These are phyloP conservation scores for Colletotrichum sp. DNA, from an alignment of 2,329 filamentous ascomycete genomes.

Conservation along the genomic window DNA sequence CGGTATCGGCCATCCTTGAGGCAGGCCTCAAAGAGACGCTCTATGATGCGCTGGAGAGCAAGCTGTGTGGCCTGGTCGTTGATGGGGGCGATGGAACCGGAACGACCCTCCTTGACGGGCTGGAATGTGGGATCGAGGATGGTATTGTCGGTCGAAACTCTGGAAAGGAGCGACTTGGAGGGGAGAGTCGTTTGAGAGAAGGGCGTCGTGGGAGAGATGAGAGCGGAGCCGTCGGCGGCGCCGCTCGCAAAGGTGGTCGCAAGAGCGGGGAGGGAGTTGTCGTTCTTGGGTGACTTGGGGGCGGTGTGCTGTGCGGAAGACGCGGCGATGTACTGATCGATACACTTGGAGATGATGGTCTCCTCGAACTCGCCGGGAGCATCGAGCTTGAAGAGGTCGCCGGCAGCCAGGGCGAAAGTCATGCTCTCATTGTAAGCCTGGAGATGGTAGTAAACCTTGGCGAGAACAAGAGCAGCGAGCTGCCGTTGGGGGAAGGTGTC, in stretches of 20 bases:
- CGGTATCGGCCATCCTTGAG: constrained; percentile 86
- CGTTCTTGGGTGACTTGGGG: constrained; percentile 45
- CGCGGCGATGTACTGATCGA: constrained; percentile 95
- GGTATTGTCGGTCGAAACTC: constrained; percentile 71
- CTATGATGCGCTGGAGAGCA: constrained; percentile 82
- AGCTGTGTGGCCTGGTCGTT: constrained; percentile 75
- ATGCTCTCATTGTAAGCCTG: constrained; percentile 99
- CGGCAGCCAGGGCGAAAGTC: constrained; percentile 94
- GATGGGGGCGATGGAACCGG: constrained; percentile 68
- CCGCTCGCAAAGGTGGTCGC: constrained; percentile 79
- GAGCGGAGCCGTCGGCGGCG: constrained; percentile 68
- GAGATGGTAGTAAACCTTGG: constrained; percentile 98
- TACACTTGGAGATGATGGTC: constrained; percentile 97
- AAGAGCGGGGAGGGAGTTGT: constrained; percentile 67
- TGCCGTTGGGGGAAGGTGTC: constrained; percentile 92
- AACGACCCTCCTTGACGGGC: constrained; percentile 58
- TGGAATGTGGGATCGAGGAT: constrained; percentile 65
- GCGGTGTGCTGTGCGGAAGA: constrained; percentile 56
- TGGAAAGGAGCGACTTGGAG: constrained; percentile 93
- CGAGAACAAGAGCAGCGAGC: constrained; percentile 90
- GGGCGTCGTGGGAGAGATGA: constrained; percentile 89
- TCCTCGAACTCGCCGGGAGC: constrained; percentile 95
- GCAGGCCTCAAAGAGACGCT: constrained; percentile 90
- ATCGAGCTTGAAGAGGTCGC: constrained; percentile 93
- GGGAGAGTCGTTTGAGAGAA: constrained; percentile 94